Base-by-base conservation (phyloP, 2,329 filamentous ascomycete species). In the Sporothrix pseudoabietina region DNA sequence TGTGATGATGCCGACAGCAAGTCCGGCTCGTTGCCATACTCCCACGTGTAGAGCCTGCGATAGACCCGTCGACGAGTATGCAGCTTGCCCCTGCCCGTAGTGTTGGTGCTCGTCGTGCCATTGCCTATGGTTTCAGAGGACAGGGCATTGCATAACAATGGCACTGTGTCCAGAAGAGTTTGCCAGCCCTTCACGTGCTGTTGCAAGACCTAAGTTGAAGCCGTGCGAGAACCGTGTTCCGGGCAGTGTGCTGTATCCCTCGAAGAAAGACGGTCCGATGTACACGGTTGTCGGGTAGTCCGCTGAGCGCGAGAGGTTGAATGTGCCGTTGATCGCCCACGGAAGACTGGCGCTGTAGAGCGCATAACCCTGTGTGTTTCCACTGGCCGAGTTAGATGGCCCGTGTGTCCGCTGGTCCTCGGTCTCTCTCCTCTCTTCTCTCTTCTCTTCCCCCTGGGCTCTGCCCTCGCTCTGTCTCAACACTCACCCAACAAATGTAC, bases 341-440 rank as follows among this genome's bases (percentile, higher is more conserved):
- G 82, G 78, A 6, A 89, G 84, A 4, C 83, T 84, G 1, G 84
- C 80, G 75, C 90, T 85, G 79, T 88, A 91, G 52, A 91, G 82
- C 5, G 88, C 87, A 75, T 87, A 89, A 80, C 91, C 89, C 79
- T 91, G 89, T 0, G 89, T 90, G 77, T 90, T 91, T n/a, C 89
- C 89, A 3, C 89, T 75, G 26, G 22, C 4, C 14, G 22, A 16
- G 6, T 63, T 41, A 63, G 59, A 9, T n/a, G n/a, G n/a, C n/a
- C n/a, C n/a, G 8, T 39, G 8, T 14, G 4, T 8, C 14, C 57
- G 8, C 19, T 39, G 2, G 30, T 19, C 55, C 30, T 14, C 9
- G 22, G 1, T 26, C 30, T n/a, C 35, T 52, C 5, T 41, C 59
- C 19, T 16, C 16, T 4, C n/a, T n/a, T n/a, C n/a, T n/a, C n/a